Evolutionary conservation across 2,329 filamentous ascomycete genomes (phyloP).

Genomic region (Neopestalotiopsis rosae): DNA sequence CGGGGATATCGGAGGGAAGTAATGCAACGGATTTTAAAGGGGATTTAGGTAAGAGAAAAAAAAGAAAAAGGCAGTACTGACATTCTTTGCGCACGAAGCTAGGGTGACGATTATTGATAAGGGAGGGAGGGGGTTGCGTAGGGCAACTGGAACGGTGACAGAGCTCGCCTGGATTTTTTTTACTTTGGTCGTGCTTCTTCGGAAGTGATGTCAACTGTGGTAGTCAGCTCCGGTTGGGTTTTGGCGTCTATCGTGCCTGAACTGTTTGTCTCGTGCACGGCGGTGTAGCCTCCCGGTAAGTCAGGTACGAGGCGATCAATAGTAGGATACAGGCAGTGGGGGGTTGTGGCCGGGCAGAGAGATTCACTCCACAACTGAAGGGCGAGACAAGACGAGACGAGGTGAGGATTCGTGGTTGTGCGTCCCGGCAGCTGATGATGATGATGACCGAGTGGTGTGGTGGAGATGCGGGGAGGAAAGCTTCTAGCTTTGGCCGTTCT

Average conservation of each 20-base stretch:
- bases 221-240: constrained; percentile 1
- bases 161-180: background rate
- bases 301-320: background rate
- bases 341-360: background rate
- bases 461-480: constrained; percentile 19
- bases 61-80: constrained; percentile 16
- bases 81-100: constrained; percentile 27
- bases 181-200: background rate
- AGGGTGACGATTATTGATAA: constrained; percentile 23
- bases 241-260: background rate
- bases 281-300: background rate
- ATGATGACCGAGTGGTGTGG: constrained; percentile 11
- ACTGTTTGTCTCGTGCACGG: background rate
- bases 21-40: constrained; percentile 12
- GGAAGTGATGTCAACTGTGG: constrained; percentile 10
- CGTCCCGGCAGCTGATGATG: constrained; percentile 7
- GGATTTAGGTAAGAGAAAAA: constrained; percentile 17
- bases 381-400: background rate
- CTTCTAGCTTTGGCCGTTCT: background rate
- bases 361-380: background rate
- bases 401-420: constrained; percentile 15
- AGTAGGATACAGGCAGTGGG: background rate
- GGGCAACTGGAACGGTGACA: background rate
- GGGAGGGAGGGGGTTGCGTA: background rate
- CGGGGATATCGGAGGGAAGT: constrained; percentile 32